Percentiles rank a stretch among this genome's conserved stretches.
phyloP scores from a whole-genome alignment of 2,329 filamentous ascomycete species.

The Diaporthe helianthi region DNA sequence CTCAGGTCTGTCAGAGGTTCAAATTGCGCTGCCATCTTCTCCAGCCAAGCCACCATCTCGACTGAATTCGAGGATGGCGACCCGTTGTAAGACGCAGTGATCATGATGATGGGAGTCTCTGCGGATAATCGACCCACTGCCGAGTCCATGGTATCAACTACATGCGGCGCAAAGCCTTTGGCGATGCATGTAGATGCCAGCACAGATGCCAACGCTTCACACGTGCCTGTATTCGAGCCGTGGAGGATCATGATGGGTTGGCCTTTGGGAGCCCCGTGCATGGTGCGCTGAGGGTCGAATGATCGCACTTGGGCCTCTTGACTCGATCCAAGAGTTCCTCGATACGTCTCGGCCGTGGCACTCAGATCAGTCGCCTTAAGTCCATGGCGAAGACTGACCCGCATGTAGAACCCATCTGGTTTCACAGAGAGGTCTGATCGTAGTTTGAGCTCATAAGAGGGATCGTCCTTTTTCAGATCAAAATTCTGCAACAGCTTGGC shows the following conservation, averaged over 20 bases:
- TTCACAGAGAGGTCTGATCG: conserved; percentile 66
- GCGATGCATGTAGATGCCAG: conserved; percentile 64
- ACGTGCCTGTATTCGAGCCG: conserved; percentile 80
- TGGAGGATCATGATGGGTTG: conserved; percentile 67
- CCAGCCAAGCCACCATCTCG: conserved; percentile 58
- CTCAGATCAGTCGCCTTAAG: conserved; percentile 37
- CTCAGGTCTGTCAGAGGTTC: background rate
- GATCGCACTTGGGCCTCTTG: background rate
- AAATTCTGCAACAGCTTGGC: conserved; percentile 74
- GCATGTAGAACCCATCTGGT: conserved; percentile 66
- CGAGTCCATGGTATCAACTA: conserved; percentile 63
- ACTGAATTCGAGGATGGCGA: conserved; percentile 75
- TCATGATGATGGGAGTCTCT: conserved; percentile 69
- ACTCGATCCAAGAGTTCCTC: background rate
- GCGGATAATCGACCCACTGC: conserved; percentile 49
- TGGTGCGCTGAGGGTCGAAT: background rate
- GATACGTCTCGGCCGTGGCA: background rate
- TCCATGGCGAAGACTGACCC: conserved; percentile 59
- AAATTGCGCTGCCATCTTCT: conserved; percentile 2
- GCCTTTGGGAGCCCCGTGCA: background rate
- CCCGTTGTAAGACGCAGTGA: conserved; percentile 78
- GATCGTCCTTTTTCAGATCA: conserved; percentile 67
- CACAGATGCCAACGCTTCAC: conserved; percentile 71
- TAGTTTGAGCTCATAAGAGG: conserved; percentile 61
- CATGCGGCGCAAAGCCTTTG: conserved; percentile 65